phyloP scores from a whole-genome alignment of 2,329 filamentous ascomycete species.

The Ophiostoma populinum region DNA sequence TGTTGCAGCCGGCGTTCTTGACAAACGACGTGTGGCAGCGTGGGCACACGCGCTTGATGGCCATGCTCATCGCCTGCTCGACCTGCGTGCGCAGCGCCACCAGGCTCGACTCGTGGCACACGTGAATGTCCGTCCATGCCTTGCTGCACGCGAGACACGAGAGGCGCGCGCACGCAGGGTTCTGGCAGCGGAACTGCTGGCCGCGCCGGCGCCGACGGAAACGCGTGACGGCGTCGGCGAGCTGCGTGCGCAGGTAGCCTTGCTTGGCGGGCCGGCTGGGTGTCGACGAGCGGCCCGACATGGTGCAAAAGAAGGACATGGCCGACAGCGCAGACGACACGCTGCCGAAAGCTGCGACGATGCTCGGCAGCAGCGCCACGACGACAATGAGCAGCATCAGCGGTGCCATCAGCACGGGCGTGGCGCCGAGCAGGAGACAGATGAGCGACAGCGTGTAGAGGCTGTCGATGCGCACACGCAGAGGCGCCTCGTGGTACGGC shows the following conservation, averaged over 20 bases:
- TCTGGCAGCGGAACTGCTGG: conserved; percentile 61
- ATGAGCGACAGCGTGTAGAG: conserved; percentile 32
- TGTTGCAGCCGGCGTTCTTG: conserved; percentile 90
- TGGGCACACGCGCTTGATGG: conserved; percentile 88
- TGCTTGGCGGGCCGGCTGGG: not conserved
- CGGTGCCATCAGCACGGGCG: conserved; percentile 38
- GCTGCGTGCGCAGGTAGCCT: conserved; percentile 23
- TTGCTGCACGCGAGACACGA: conserved; percentile 76
- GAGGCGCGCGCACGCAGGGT: conserved; percentile 44
- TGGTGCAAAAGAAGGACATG: no score
- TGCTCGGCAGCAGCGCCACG: conserved; percentile 23
- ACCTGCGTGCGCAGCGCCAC: conserved; percentile 74
- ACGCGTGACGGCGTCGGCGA: conserved; percentile 45
- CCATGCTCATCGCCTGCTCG: conserved; percentile 83
- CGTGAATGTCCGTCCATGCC: conserved; percentile 73
- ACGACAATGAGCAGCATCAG: conserved; percentile 22
- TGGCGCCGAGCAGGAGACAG: conserved; percentile 31
- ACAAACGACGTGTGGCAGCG: conserved; percentile 83
- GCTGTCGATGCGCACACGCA: conserved; percentile 37
- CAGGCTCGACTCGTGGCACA: conserved; percentile 71
- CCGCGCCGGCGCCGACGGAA: conserved; percentile 55
- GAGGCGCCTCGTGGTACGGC: conserved; percentile 33
- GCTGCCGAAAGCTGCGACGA: conserved; percentile 24
- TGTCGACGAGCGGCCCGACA: no score
- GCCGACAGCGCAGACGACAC: no score